Conservation (phyloP, 148 eudicot genomes). For the Euryodendron excelsum region DNA sequence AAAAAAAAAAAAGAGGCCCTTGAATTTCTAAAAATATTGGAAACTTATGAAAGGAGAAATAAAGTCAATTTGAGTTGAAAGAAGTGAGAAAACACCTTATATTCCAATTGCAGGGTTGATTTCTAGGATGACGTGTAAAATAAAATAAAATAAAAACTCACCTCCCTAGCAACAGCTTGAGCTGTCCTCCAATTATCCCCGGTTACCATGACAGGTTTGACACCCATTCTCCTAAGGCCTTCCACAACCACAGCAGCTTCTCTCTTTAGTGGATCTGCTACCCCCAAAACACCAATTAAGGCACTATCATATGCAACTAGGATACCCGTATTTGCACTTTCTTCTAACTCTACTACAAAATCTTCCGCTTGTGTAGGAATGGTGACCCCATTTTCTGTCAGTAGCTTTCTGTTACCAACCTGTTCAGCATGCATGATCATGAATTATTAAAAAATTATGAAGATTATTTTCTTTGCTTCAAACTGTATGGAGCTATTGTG, state of each 20-base stretch:
- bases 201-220: constrained; percentile 88
- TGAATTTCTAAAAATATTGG: neutral
- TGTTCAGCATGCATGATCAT: constrained; percentile 22
- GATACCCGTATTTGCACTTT: constrained; percentile 83
- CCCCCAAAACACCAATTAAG: constrained; percentile 74
- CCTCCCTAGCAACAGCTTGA: constrained; percentile 91
- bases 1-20: too few relatives aligned
- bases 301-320: constrained; percentile 67
- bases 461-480: constrained; percentile 1
- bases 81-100: too few relatives aligned
- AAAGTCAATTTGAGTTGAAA: too few relatives aligned
- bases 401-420: constrained; percentile 88
- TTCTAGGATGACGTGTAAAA: too few relatives aligned
- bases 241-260: constrained; percentile 94
- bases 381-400: constrained; percentile 60
- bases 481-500: neutral
- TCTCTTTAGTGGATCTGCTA: constrained; percentile 95
- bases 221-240: constrained; percentile 92
- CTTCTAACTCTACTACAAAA: constrained; percentile 73
- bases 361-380: constrained; percentile 54
- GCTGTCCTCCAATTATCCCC: constrained; percentile 99
- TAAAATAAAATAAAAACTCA: constrained; percentile 24
- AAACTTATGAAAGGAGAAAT: too few relatives aligned
- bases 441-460: neutral
- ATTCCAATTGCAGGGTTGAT: too few relatives aligned